Base-by-base conservation (phyloP, 768 basidiomycete genomes). In the Russula olivacea region DNA sequence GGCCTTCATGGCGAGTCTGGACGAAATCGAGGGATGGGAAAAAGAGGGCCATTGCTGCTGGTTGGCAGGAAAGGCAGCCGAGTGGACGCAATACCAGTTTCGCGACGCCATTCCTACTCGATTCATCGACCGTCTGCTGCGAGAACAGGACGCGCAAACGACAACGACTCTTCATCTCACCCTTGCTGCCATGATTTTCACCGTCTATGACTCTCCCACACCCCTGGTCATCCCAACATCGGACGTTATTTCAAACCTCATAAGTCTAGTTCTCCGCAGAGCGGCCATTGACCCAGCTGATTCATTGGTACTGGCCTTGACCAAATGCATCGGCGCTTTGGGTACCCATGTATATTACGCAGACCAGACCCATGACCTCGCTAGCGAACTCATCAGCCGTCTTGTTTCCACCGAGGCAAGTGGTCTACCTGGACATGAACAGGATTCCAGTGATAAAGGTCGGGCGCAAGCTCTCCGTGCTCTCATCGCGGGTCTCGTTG, bases 341-440 rank as follows among this genome's bases (percentile, higher is more conserved):
- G 93, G 93, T 40, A 85, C 88, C 12, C 93, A 96, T 70, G 86
- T 96, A 58, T 95, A 97, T 76, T 98, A 98, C 71, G 89, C 92
- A 43, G 95, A 97, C 73, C 95, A 98, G 74, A 92, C 94, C 55
- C 91, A 93, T 70, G 95, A 97, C 71, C 83, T 97, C 49, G 85
- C 91, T 1, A 87, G 85, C 59, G 94, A 95, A 72, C 75, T 95
- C 50, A 83, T 93, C 47, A 82, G 81, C 64, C 85, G 92, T 19
- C 80, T 97, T 17, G 78, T 86, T 4, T 76, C 83, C 3, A 75
- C 94, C 28, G 89, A 94, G 68, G 76, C 82, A 3, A 86, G 84
- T 68, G 86, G 86, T 8, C 71, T 83, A 3, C 69, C 79, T 0
- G 76, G 76, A 10, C 74, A 74, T 17, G 75, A 74, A n/a, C 76